A percentile compares a stretch with the other conserved stretches of the same genome.
Evolutionary conservation across 2,329 filamentous ascomycete species (phyloP).

Genomic region (Pezicula neosporulosa): DNA sequence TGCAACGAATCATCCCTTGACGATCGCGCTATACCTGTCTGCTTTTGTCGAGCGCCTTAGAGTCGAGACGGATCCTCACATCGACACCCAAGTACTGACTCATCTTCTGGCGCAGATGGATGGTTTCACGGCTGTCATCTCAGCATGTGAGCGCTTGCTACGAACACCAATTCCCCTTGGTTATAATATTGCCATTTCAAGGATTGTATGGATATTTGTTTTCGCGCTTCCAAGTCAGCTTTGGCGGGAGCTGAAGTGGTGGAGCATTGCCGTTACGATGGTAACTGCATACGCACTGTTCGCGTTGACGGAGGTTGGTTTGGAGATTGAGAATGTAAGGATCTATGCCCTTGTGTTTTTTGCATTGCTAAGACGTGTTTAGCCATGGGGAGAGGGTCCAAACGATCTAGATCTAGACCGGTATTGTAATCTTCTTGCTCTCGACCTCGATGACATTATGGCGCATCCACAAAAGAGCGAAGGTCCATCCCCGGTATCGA

Average conservation of each 20-base stretch:
- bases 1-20: conserved; percentile 16
- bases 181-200: conserved; percentile 22
- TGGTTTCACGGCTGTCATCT: conserved; percentile 15
- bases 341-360: neutral
- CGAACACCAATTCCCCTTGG: conserved; percentile 20
- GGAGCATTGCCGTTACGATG: conserved; percentile 18
- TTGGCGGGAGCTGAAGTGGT: conserved; percentile 18
- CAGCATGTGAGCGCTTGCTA: conserved; percentile 21
- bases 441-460: conserved; percentile 20
- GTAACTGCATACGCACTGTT: conserved; percentile 21
- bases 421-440: conserved; percentile 15
- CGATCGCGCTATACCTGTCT: conserved; percentile 15
- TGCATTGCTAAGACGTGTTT: neutral
- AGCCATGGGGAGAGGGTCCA: conserved; percentile 20
- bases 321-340: conserved; percentile 20
- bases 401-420: conserved; percentile 21
- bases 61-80: neutral
- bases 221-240: conserved; percentile 19
- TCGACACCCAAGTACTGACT: conserved; percentile 23
- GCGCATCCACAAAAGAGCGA: neutral
- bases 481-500: neutral
- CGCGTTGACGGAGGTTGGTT: conserved; percentile 17
- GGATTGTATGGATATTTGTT: conserved; percentile 22
- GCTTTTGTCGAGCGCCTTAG: conserved; percentile 14
- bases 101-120: conserved; percentile 22